Evolutionary conservation across 345 rosid genomes (phyloP).

Genomic region (Gossypium herbaceum): DNA sequence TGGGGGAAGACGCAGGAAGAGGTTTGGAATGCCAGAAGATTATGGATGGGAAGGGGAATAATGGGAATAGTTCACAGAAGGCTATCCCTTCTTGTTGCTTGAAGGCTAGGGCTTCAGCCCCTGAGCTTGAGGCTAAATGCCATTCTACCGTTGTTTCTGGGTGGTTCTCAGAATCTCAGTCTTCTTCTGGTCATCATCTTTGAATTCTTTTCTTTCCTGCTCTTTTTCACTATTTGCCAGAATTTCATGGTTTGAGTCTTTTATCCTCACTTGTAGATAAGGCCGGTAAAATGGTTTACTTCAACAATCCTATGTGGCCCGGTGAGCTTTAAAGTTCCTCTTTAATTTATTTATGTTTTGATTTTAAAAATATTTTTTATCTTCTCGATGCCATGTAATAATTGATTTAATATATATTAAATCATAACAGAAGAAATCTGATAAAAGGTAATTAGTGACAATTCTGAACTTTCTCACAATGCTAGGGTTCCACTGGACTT

Average conservation of each 20-base stretch:
- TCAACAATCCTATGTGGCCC: constrained; percentile 99
- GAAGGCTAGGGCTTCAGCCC: constrained; percentile 71
- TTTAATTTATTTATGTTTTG: neutral
- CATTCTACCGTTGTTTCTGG: constrained; percentile 98
- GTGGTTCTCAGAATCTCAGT: constrained; percentile 82
- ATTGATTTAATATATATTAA: neutral
- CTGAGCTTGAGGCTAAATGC: constrained; percentile 82
- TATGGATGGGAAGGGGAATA: constrained; percentile 93
- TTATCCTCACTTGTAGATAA: constrained; percentile 33
- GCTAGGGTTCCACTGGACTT: neutral
- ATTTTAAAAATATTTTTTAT: neutral
- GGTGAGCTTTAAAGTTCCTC: constrained; percentile 37
- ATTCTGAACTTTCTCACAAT: neutral
- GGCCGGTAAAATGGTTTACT: constrained; percentile 54
- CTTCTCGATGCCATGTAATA: neutral
- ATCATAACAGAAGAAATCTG: neutral
- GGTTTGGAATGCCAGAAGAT: constrained; percentile 95
- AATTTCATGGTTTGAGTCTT: neutral
- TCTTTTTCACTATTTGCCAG: neutral
- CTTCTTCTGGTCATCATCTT: constrained; percentile 51
- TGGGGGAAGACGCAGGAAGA: constrained; percentile 86
- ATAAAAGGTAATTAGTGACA: neutral
- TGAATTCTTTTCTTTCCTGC: neutral
- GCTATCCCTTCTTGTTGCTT: constrained; percentile 84
- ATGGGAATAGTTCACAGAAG: constrained; percentile 44